Evolutionary conservation across 495 filamentous ascomycete species (phyloP), one percentile per base, ranked within the genome.

Genomic region (Coniosporium apollinis): DNA sequence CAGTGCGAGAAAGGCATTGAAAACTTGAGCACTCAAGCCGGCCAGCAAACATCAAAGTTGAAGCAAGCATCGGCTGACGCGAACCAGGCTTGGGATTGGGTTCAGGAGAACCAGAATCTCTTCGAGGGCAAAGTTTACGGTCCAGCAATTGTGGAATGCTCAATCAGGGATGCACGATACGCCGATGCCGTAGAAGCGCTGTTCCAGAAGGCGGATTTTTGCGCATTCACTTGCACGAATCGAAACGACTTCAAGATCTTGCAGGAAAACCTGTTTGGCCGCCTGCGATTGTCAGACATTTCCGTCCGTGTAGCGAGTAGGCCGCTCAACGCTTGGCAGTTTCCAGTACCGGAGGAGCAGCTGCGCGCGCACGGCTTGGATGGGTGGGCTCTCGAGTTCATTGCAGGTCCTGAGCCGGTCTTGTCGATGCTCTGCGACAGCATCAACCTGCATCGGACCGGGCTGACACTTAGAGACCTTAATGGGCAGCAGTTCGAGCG

Each of bases 51-150:
- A 39, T 67, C 46, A 28, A 72, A 76, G 44, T 62, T 94, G 7
- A 57, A 55, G 24, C 51, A 44, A 5, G 1, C 61, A 2, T 75
- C 78, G 3, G 28, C 20, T 0, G 82, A 96, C 37, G 72, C 77
- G 2, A 58, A 62, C 8, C 64, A 50, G 45, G 77, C 74, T 16
- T 94, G 85, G 72, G 65, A 72, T 30, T 96, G 85, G 82, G 57
- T 94, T 37, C 64, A 76, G 42, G 24, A 26, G 13, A 73, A 96
- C 52, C 70, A 66, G 28, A 52, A 69, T 44, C 51, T 65, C 18
- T 94, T 96, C 38, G 70, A 86, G 50, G 71, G 78, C 36, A 67
- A 79, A 42, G 76, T 96, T 16, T 86, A 82, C 53, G 85, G 83
- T 0, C 89, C 89, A 13, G 74, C 89, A 0, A 66, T 87, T 38